Evolutionary conservation across 179 eudicot species (phyloP).

Genomic region (Vitellaria paradoxa): DNA sequence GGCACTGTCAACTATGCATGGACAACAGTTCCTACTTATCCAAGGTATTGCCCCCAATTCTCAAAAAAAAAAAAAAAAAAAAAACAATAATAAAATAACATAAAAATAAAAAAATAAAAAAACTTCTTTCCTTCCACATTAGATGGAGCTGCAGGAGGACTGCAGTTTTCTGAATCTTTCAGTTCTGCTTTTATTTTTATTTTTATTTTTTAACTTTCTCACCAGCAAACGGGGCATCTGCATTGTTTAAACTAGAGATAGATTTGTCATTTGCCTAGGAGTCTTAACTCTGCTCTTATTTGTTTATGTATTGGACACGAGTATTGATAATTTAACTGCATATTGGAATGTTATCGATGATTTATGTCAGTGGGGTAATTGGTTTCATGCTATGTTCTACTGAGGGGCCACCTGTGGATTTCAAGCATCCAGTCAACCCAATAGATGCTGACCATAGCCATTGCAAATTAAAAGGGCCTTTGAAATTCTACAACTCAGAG

Average conservation of each 20-base stretch:
- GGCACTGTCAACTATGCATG: constrained; percentile 98
- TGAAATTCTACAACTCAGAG: constrained; percentile 88
- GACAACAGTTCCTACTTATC: constrained; percentile 98
- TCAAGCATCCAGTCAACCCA: constrained; percentile 77
- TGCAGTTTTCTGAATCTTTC: no score
- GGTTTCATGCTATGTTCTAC: constrained; percentile 96
- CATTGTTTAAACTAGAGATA: no score
- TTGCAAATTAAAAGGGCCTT: constrained; percentile 45
- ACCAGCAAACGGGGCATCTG: no score
- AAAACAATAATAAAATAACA: no score
- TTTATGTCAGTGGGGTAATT: constrained; percentile 66
- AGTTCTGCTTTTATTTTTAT: no score
- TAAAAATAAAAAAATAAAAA: no score
- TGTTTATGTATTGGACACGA: no score
- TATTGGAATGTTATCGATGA: neutral
- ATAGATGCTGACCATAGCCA: constrained; percentile 52
- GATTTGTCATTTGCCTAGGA: neutral
- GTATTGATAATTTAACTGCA: neutral
- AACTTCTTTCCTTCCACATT: no score
- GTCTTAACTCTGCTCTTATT: neutral
- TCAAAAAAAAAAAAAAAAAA: no score
- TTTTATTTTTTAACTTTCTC: no score
- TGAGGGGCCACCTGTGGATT: constrained; percentile 81
- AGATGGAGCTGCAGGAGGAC: no score
- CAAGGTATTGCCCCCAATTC: constrained; percentile 45